These are phyloP conservation scores for Misopates orontium DNA, from an alignment of 257 asterid species.

Conservation along the genomic window DNA sequence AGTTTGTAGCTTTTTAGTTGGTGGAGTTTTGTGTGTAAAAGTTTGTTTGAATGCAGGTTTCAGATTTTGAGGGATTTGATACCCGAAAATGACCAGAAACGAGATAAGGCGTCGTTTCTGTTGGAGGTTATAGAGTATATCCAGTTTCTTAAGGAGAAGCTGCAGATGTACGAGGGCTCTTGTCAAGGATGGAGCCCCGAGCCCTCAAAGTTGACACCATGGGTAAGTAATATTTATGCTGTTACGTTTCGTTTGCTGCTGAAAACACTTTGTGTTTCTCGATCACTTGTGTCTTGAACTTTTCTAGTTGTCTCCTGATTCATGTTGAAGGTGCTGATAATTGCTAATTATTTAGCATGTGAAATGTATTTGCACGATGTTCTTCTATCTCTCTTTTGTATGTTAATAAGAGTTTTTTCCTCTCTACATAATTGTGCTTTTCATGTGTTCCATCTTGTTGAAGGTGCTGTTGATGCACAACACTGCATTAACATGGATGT, in stretches of 20 bases:
- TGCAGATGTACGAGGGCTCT: constrained; percentile 62
- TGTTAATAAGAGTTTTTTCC: too few species aligned
- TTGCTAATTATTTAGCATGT: background rate
- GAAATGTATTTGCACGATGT: background rate
- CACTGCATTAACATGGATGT: background rate
- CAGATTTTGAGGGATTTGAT: constrained; percentile 68
- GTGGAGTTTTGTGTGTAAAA: constrained; percentile 25
- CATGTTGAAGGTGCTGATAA: background rate
- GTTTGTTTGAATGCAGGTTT: constrained; percentile 48
- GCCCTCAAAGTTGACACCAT: constrained; percentile 59
- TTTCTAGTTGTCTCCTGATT: background rate
- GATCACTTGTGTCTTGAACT: background rate
- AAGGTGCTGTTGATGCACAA: background rate
- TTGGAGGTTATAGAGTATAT: constrained; percentile 92
- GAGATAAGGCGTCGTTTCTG: constrained; percentile 80
- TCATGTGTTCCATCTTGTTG: background rate
- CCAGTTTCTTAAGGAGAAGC: constrained; percentile 68
- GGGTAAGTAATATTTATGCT: constrained; percentile 63
- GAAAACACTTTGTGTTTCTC: constrained; percentile 17
- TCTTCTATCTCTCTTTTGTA: background rate
- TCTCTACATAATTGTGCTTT: background rate
- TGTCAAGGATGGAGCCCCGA: constrained; percentile 78
- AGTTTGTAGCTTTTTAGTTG: background rate
- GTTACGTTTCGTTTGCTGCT: constrained; percentile 21
- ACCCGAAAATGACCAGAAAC: constrained; percentile 81